Evolutionary conservation across 2,329 filamentous ascomycete species (phyloP), one percentile per base, ranked within the genome.

Genomic region (Elsinoe arachidis): DNA sequence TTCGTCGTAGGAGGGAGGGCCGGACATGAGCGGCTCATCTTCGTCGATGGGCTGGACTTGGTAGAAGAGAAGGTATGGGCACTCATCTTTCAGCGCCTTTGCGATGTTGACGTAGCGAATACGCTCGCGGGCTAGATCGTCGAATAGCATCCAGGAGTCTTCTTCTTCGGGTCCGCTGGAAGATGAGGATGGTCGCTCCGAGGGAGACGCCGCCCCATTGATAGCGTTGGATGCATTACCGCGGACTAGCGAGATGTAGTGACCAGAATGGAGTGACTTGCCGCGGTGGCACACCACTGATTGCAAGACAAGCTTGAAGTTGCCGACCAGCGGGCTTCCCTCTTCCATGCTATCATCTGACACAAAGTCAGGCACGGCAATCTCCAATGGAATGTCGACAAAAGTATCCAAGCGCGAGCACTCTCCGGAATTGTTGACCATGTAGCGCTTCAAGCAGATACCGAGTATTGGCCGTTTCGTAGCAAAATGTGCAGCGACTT

Each of bases 11-110:
- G 59, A 63, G 1, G 67, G 67, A 15, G 64, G 62, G 12, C 60
- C 60, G n/a, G 59, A 56, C n/a, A 58, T 52, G 26, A 60, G 57
- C 34, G 63, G 46, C 7, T 61, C 71, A 61, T 86, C 80, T 57
- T 91, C 87, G 30, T 89, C 82, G 66, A 95, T 90, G 0, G 92
- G 91, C 30, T 95, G 81, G 39, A 97, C 88, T 70, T 96, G 92
- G 67, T 96, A 99, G 71, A 97, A 97, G 0, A 99, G 77, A 5
- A 97, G 80, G 69, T 97, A 97, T 0, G 93, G 92, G 69, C 90
- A 95, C 69, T 96, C 91, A n/a, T 86, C 80, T 63, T 83, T 86
- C 52, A 97, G 74, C 0, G 88, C 86, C 63, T 86, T 74, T 60
- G 88, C 85, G 61, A 96, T 86, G 65, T 95, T 83, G 51, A 96